A percentile compares a stretch with the other conserved stretches of the same genome.
Conservation (phyloP, 495 filamentous ascomycete genomes). For the Bacidia rubella region DNA sequence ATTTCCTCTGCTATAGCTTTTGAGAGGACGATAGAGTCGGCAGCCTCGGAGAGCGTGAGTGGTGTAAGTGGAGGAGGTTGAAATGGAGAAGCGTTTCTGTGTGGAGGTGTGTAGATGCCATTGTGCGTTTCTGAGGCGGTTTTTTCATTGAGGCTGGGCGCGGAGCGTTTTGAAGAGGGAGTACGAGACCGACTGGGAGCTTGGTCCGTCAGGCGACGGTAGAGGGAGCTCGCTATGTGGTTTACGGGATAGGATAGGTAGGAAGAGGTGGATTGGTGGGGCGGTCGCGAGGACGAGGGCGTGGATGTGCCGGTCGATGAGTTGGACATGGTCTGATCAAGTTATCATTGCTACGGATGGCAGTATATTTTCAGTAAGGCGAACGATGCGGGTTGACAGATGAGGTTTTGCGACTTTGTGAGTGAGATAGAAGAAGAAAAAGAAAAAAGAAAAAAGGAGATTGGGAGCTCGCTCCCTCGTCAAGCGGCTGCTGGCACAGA, state of each 20-base stretch:
- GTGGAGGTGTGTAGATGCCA: conserved; percentile 35
- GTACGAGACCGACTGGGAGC: conserved; percentile 13
- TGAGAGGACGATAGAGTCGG: conserved; percentile 43
- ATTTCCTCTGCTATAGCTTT: conserved; percentile 83
- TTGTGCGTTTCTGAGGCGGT: conserved; percentile 18
- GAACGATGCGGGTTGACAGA: no score
- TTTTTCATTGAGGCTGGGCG: conserved; percentile 20
- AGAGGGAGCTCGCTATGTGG: conserved; percentile 40
- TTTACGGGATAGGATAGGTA: conserved; percentile 43
- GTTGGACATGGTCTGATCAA: conserved; percentile 4
- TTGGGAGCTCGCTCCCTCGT: no score
- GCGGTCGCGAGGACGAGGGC: neutral
- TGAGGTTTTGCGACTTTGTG: no score
- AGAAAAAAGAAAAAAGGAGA: no score
- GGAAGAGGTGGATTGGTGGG: conserved; percentile 29
- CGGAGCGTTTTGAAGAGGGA: conserved; percentile 15
- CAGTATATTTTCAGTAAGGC: neutral
- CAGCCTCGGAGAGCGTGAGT: conserved; percentile 29
- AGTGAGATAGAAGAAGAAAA: no score
- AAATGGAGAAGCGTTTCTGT: conserved; percentile 42
- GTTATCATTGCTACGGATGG: neutral
- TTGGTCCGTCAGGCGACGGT: conserved; percentile 38
- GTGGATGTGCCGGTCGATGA: conserved; percentile 8
- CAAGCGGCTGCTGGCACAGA: no score
- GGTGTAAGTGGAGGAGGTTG: conserved; percentile 47